Conservation (phyloP, 2,329 filamentous ascomycete species). For the Neofusicoccum sp. region DNA sequence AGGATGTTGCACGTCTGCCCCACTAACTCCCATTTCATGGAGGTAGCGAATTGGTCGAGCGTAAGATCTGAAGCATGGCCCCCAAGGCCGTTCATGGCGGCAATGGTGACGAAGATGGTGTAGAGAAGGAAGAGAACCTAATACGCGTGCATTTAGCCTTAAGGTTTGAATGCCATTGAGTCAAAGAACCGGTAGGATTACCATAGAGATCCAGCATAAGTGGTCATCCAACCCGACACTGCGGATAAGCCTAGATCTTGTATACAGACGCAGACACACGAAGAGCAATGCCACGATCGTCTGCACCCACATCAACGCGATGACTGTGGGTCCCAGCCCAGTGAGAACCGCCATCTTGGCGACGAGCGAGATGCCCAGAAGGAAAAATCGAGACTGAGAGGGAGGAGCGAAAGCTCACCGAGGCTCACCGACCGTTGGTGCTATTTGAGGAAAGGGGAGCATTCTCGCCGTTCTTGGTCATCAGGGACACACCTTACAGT, state of each 20-base stretch:
- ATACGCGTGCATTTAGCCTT: background rate
- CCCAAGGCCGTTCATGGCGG: constrained; percentile 34
- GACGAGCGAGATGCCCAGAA: too few relatives aligned
- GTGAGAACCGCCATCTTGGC: background rate
- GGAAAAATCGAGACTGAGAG: background rate
- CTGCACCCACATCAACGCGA: constrained; percentile 34
- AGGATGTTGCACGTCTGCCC: constrained; percentile 35
- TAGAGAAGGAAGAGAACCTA: constrained; percentile 33
- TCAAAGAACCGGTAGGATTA: background rate
- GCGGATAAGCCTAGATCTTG: constrained; percentile 31
- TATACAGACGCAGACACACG: constrained; percentile 33
- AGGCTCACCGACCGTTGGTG: background rate
- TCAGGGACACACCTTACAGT: background rate
- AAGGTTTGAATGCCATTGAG: background rate
- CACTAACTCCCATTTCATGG: constrained; percentile 36
- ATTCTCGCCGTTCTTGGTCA: background rate
- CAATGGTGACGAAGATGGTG: constrained; percentile 30
- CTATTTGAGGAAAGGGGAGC: background rate
- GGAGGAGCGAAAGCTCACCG: background rate
- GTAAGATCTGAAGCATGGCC: constrained; percentile 30
- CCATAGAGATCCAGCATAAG: constrained; percentile 26
- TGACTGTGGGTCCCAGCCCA: background rate
- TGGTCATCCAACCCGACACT: constrained; percentile 35
- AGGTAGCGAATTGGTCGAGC: constrained; percentile 31
- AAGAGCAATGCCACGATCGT: constrained; percentile 31